Percentiles rank a stretch among this genome's conserved stretches.
phyloP scores from a whole-genome alignment of 2,329 filamentous ascomycete genomes.

The Cytospora schulzeri region DNA sequence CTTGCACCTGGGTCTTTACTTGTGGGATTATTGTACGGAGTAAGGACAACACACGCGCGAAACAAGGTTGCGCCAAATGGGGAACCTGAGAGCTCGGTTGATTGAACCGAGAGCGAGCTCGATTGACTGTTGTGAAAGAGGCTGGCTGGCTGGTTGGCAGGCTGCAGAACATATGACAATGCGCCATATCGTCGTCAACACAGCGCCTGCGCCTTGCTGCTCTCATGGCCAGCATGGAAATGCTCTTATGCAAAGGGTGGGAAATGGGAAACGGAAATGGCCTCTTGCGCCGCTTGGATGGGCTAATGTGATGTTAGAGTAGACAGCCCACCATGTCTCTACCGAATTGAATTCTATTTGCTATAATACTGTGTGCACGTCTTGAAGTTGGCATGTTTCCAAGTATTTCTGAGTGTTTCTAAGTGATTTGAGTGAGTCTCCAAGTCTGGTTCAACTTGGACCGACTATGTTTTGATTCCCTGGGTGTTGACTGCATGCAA shows the following conservation, averaged over 20 bases:
- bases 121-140: neutral
- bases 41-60: neutral
- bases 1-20: neutral
- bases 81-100: neutral
- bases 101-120: neutral
- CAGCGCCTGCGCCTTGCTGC: neutral
- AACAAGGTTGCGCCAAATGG: neutral
- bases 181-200: neutral
- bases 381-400: neutral
- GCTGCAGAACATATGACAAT: neutral
- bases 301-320: neutral
- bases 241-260: neutral
- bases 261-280: neutral
- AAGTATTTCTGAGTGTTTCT: neutral
- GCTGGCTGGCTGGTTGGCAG: too few relatives aligned
- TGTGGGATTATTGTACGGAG: constrained; percentile 1
- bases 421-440: neutral
- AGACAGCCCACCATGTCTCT: neutral
- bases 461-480: neutral
- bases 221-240: neutral
- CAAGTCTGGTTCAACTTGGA: neutral
- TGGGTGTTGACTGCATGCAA: neutral
- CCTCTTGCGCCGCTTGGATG: neutral
- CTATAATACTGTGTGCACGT: neutral
- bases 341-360: neutral